Evolutionary conservation across 768 basidiomycete species (phyloP), one percentile per base, ranked within the genome.

Genomic region (Pisolithus marmoratus): DNA sequence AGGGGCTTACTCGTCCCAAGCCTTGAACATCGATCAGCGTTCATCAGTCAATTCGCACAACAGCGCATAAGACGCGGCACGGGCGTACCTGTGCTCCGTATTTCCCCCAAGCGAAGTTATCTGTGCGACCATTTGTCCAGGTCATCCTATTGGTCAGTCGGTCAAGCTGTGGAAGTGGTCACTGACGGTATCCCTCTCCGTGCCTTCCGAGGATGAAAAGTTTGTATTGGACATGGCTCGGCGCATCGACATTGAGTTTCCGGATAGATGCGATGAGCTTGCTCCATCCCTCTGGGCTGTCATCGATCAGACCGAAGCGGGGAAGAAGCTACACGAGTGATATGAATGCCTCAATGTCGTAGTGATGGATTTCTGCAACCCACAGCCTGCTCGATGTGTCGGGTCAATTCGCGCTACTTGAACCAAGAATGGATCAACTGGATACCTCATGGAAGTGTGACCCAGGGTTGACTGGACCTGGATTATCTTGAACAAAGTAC

Each of bases 181-280:
- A 70, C 84, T 57, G 64, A 87, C 87, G 87, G 58, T 75, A 79
- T 50, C 86, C 88, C 65, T 90, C 72, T 1, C 88, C 88, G 54
- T 91, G 88, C 56, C 88, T 72, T 2, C 78, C 79, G 2, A 89
- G 64, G 52, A 84, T 78, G 50, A 90, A 70, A 12, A 86, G 70
- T 58, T 89, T 90, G 69, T 83, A 84, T 11, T 66, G 66, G 22
- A 70, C 71, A 2, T 66, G 69, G 0, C 59, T 46, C 2, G 65
- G 63, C 1, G 78, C 74, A 3, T 58, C 55, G 1, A 59, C 54
- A 52, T 85, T 84, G 51, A 89, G 62, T n/a, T 64, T 52, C 5
- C 63, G 51, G n/a, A 90, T 64, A 8, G 69, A 58, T 1, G 56
- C 46, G 23, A 64, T 59, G 52, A 87, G 73, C 7, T 56, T 72